Evolutionary conservation across 495 filamentous ascomycete species (phyloP).

Genomic region (Cercophora newfieldiana): DNA sequence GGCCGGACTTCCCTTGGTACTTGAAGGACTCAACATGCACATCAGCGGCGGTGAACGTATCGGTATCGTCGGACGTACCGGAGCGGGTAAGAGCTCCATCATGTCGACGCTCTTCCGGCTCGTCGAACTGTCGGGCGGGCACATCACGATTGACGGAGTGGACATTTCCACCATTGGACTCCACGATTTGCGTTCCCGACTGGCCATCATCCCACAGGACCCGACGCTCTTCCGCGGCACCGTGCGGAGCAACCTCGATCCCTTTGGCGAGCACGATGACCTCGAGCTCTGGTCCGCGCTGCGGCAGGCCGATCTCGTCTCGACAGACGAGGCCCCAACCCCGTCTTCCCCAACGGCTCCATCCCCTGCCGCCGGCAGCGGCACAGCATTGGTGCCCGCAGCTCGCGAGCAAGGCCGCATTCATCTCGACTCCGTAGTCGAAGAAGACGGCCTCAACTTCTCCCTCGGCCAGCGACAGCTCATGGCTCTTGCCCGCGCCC

Average conservation of each 20-base stretch:
- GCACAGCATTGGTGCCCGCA: slow-evolving; percentile 21
- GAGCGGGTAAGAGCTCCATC: slow-evolving; percentile 92
- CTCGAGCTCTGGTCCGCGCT: slow-evolving; percentile 86
- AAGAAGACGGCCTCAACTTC: slow-evolving; percentile 94
- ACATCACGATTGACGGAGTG: slow-evolving; percentile 86
- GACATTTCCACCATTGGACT: slow-evolving; percentile 84
- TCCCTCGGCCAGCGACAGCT: slow-evolving; percentile 94
- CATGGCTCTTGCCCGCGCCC: slow-evolving; percentile 88
- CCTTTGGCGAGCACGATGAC: slow-evolving; percentile 85
- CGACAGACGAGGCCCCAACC: slow-evolving; percentile 43
- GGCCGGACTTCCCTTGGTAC: slow-evolving; percentile 75
- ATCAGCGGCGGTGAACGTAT: slow-evolving; percentile 85
- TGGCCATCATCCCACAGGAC: slow-evolving; percentile 96
- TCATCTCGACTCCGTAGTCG: slow-evolving; percentile 80
- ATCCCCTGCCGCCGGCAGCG: slow-evolving; percentile 1
- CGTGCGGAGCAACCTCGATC: slow-evolving; percentile 86
- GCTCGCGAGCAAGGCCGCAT: slow-evolving; percentile 55
- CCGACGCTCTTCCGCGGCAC: slow-evolving; percentile 93
- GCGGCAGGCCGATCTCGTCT: slow-evolving; percentile 75
- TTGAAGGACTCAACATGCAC: slow-evolving; percentile 75
- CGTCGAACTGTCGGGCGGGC: slow-evolving; percentile 79
- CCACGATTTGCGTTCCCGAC: slow-evolving; percentile 78
- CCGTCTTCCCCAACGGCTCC: slow-evolving; percentile 14
- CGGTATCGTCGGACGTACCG: slow-evolving; percentile 90
- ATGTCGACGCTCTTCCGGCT: slow-evolving; percentile 92